Evolutionary conservation across 768 basidiomycete genomes (phyloP), one percentile per base, ranked within the genome.

Genomic region (Suillus tomentosus): DNA sequence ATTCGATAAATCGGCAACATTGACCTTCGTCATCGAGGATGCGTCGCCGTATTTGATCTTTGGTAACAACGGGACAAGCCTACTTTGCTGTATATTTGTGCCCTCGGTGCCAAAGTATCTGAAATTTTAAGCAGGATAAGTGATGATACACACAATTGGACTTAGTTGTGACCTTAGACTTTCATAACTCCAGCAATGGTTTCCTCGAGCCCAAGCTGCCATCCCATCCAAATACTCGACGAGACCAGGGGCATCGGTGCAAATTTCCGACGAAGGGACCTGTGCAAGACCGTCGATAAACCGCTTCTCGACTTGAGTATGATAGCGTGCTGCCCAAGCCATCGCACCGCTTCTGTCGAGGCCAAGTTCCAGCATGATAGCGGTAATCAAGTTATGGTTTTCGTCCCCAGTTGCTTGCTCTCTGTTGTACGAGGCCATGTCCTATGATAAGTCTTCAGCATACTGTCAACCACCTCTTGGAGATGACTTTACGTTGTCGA

Each of bases 331-430:
- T 17, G 65, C 66, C 71, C 72, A 75, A 22, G 70, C 63, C 40
- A 79, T 70, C 6, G 77, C 77, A 10, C 60, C 72, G 10, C 74
- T 61, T 14, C 79, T 62, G 40, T 67, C 60, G 19, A 73, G 55
- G 5, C 66, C 57, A 3, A 70, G 48, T 51, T 76, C 67, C 24
- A 64, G 61, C 77, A 79, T 80, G 40, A 75, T 65, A 14, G 75
- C 66, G 3, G 74, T 78, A 10, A 80, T 62, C 24, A 75, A 59
- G 65, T 80, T 80, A 63, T 78, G 75, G 19, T 63, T 64, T 9
- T 76, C 73, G 42, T 76, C 70, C 9, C 77, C 78, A 1, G 67
- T 62, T 14, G 74, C 73, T 63, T 76, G 74, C 64, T 80, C 79
- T 15, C 70, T 65, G 62, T 74, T 78, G 66, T 75, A 79, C 1